A percentile compares a stretch with the other conserved stretches of the same genome.
Conservation (phyloP, 2,329 filamentous ascomycete species). For the Fusarium torulosum region DNA sequence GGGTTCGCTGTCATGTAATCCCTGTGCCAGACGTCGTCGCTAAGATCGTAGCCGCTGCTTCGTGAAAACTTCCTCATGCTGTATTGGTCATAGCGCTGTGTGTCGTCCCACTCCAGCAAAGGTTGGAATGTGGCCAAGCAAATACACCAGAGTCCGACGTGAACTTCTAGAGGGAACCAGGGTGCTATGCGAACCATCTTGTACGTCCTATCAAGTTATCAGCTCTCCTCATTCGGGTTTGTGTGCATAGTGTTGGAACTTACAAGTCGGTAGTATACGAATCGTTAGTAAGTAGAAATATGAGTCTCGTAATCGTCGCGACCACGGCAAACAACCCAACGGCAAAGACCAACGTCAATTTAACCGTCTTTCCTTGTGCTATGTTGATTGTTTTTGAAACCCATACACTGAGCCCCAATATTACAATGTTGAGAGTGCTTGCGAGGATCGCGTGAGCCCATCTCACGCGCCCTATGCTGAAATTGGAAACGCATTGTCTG, state of each 20-base stretch:
- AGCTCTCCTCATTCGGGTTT: background rate
- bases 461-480: conserved; percentile 50
- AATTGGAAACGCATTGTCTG: conserved; percentile 34
- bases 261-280: conserved; percentile 50
- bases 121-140: conserved; percentile 58
- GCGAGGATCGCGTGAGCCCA: conserved; percentile 50
- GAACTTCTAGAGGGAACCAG: conserved; percentile 58
- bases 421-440: conserved; percentile 52
- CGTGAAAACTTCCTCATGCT: conserved; percentile 40
- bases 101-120: conserved; percentile 47
- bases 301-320: conserved; percentile 56
- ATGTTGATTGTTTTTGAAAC: conserved; percentile 55
- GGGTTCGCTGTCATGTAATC: conserved; percentile 28
- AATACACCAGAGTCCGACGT: conserved; percentile 58
- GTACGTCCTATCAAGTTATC: conserved; percentile 50
- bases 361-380: conserved; percentile 50
- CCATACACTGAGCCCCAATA: conserved; percentile 55
- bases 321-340: conserved; percentile 55
- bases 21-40: conserved; percentile 28
- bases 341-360: conserved; percentile 54
- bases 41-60: conserved; percentile 26
- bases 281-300: conserved; percentile 51
- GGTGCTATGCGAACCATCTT: conserved; percentile 53
- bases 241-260: conserved; percentile 27
- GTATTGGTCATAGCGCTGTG: conserved; percentile 25